These are phyloP conservation scores for Nothopassalora personata DNA, from an alignment of 2,329 filamentous ascomycete genomes.

Conservation along the genomic window DNA sequence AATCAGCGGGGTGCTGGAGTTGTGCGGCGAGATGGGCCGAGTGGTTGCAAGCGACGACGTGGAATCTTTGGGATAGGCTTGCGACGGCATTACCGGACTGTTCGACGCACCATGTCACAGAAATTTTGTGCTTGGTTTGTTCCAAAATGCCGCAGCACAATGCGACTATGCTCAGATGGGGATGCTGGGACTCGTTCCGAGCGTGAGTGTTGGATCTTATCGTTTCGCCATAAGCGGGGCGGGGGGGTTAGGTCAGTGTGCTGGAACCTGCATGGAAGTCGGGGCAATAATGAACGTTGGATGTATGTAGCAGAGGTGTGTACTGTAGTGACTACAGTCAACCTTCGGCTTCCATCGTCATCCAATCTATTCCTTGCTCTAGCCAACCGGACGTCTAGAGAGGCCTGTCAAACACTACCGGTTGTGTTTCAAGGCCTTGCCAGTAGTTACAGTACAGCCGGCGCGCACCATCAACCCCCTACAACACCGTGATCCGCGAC, in stretches of 20 bases:
- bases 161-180: not conserved
- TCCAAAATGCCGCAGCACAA: not conserved
- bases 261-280: not conserved
- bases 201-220: not conserved
- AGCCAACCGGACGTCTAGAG: too few relatives aligned
- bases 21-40: constrained; percentile 16
- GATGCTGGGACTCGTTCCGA: not conserved
- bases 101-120: constrained; percentile 4
- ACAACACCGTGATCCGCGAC: too few relatives aligned
- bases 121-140: not conserved
- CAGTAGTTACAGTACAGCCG: not conserved
- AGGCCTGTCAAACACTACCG: too few relatives aligned
- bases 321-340: not conserved
- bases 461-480: too few relatives aligned
- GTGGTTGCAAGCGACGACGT: not conserved
- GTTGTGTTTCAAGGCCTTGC: not conserved
- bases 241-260: not conserved
- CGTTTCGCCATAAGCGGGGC: not conserved
- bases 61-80: not conserved
- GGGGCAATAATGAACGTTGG: too few relatives aligned
- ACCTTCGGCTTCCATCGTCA: not conserved
- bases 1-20: constrained; percentile 19
- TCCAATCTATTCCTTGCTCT: too few relatives aligned
- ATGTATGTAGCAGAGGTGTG: not conserved
- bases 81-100: constrained; percentile 7